Conservation (phyloP, 108 stramenopile genomes). For the Hondaea fermentalgiana region DNA sequence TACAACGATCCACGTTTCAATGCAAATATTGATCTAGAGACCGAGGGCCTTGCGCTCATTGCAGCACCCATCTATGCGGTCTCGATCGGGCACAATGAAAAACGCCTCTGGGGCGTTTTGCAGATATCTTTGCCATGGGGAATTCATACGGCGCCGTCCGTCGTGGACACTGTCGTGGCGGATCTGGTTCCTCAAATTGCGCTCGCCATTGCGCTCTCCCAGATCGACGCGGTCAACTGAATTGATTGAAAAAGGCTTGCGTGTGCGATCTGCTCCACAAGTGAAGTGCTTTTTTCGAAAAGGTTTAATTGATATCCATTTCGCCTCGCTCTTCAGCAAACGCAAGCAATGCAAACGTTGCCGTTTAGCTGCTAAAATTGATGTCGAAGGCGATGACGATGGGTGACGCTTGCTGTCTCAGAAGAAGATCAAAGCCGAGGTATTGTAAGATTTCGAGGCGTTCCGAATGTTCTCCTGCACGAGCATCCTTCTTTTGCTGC, state of each 20-base stretch:
- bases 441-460: too few relatives aligned
- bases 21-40: conserved; percentile 1
- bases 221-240: background rate
- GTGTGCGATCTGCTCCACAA: background rate
- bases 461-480: too few relatives aligned
- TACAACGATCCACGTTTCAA: conserved; percentile 14
- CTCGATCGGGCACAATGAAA: background rate
- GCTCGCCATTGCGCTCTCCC: background rate
- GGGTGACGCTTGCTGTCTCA: too few relatives aligned
- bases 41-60: background rate
- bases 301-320: too few relatives aligned
- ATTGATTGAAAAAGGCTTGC: background rate
- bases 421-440: too few relatives aligned
- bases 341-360: too few relatives aligned
- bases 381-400: too few relatives aligned
- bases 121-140: background rate
- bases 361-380: too few relatives aligned
- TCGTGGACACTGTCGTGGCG: background rate
- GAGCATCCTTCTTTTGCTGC: too few relatives aligned
- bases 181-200: background rate
- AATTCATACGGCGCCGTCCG: background rate
- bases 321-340: too few relatives aligned
- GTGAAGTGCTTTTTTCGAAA: background rate
- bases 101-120: background rate
- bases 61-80: background rate